These are phyloP conservation scores for Chalciporus chontae DNA, from an alignment of 768 basidiomycete species.

Conservation along the genomic window DNA sequence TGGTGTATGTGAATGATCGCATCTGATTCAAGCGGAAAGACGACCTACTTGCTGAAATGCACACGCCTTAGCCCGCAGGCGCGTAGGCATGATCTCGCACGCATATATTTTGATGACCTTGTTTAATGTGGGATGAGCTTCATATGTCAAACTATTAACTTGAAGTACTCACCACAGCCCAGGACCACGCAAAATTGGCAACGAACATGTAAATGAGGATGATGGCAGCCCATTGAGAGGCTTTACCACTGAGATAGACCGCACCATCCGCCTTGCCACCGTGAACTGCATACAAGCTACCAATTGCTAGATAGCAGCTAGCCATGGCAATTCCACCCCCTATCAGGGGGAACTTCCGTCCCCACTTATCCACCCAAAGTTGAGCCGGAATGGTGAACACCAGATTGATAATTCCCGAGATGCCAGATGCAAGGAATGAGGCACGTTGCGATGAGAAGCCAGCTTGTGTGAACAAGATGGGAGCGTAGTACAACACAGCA, in stretches of 20 bases:
- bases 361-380: conserved; percentile 39
- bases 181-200: conserved; percentile 39
- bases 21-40: not conserved
- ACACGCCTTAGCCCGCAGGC: conserved; percentile 43
- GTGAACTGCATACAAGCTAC: conserved; percentile 39
- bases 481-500: conserved; percentile 38
- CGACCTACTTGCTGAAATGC: conserved; percentile 41
- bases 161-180: conserved; percentile 36
- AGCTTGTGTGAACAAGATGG: conserved; percentile 46
- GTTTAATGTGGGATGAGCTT: not conserved
- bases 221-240: conserved; percentile 38
- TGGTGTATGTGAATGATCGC: conserved; percentile 2
- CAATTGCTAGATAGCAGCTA: conserved; percentile 39
- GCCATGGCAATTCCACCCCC: conserved; percentile 41
- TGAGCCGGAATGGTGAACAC: conserved; percentile 37
- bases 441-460: conserved; percentile 47
- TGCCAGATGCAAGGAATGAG: conserved; percentile 48
- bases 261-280: conserved; percentile 29
- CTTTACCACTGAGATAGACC: conserved; percentile 21
- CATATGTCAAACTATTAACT: not conserved
- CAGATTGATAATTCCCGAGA: conserved; percentile 45
- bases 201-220: conserved; percentile 47
- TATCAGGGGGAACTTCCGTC: conserved; percentile 35
- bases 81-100: conserved; percentile 47
- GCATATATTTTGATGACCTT: conserved; percentile 37